Conservation (phyloP, 148 eudicot species). For the Diospyros lotus region DNA sequence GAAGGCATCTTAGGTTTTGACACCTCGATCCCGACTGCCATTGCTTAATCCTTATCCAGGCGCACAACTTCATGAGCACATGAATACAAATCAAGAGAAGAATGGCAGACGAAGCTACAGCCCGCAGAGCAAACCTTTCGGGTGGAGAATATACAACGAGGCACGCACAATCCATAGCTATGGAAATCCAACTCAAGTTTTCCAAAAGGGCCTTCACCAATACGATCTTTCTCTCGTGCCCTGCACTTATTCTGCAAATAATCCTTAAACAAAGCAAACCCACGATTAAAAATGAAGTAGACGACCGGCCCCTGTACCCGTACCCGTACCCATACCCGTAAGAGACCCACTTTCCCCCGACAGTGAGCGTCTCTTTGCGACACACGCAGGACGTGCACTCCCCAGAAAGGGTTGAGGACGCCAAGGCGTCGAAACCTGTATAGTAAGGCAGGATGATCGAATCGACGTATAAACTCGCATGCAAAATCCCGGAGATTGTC, state of each 20-base stretch:
- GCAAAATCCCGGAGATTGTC: slow-evolving; percentile 48
- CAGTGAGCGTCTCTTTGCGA: slow-evolving; percentile 29
- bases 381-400: slow-evolving; percentile 52
- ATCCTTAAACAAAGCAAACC: slow-evolving; percentile 37
- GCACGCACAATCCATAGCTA: slow-evolving; percentile 35
- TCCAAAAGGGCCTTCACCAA: slow-evolving; percentile 25
- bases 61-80: slow-evolving; percentile 16
- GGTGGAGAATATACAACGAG: slow-evolving; percentile 26
- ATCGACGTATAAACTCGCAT: slow-evolving; percentile 41
- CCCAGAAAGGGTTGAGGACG: slow-evolving; percentile 37
- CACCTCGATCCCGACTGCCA: slow-evolving; percentile 24
- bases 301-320: slow-evolving; percentile 39
- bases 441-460: slow-evolving; percentile 48
- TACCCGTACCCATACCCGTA: neutral
- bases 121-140: slow-evolving; percentile 15
- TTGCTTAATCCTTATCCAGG: slow-evolving; percentile 16
- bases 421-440: slow-evolving; percentile 51
- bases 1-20: slow-evolving; percentile 10
- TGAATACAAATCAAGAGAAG: slow-evolving; percentile 42
- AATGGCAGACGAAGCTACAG: slow-evolving; percentile 31
- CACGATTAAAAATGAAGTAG: slow-evolving; percentile 34
- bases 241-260: slow-evolving; percentile 23
- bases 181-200: slow-evolving; percentile 35
- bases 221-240: slow-evolving; percentile 15
- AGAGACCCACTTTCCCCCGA: slow-evolving; percentile 36